Percentiles rank a stretch among this genome's conserved stretches.
Evolutionary conservation across 805 yeast genomes (phyloP).

Genomic region (Saturnispora saitoi): DNA sequence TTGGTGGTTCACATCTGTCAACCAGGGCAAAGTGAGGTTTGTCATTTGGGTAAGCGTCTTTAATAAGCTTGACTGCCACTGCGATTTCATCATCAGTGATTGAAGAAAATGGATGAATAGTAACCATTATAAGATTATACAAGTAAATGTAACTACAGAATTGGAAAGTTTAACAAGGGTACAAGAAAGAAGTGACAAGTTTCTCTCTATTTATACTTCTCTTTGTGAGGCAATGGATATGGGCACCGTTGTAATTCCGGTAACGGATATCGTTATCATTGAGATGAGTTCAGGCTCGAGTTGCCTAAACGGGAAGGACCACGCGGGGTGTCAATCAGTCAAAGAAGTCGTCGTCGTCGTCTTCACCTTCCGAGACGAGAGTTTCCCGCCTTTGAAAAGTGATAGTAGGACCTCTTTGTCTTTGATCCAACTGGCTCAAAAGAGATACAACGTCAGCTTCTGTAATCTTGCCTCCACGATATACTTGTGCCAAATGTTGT

Average conservation of each 20-base stretch:
- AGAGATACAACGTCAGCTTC: constrained; percentile 80
- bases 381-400: constrained; percentile 60
- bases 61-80: constrained; percentile 50
- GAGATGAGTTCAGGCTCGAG: background rate
- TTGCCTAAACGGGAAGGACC: constrained; percentile 9
- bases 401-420: constrained; percentile 49
- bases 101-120: constrained; percentile 28
- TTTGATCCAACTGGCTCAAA: constrained; percentile 72
- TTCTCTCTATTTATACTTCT: background rate
- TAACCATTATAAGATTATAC: constrained; percentile 8
- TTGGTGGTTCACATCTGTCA: constrained; percentile 73
- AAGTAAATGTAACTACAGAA: background rate
- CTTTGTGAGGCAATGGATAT: background rate
- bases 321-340: constrained; percentile 12
- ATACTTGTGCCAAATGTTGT: constrained; percentile 62
- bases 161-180: too few species aligned
- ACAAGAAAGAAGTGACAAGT: background rate
- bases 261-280: background rate
- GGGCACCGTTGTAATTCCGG: background rate
- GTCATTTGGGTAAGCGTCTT: constrained; percentile 46
- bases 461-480: constrained; percentile 69
- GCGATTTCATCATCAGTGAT: constrained; percentile 48
- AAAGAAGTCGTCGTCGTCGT: constrained; percentile 28
- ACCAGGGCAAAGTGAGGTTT: constrained; percentile 56
- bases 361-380: constrained; percentile 22